Evolutionary conservation across 805 yeast species (phyloP), one percentile per base, ranked within the genome.

Genomic region (Kregervanrija fluxuum): DNA sequence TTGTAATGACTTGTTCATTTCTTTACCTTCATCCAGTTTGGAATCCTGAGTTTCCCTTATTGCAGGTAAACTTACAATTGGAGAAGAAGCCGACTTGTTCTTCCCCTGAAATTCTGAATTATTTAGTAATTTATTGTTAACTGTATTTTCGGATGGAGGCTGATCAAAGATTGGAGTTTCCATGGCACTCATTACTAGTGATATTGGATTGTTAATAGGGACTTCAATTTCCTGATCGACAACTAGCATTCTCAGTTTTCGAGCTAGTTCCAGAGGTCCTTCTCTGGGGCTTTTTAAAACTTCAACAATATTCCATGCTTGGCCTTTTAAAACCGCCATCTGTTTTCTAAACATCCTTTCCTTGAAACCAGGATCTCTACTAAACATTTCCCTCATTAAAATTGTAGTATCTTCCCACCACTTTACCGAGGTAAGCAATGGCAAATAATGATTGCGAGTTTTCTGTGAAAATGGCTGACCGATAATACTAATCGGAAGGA

Each of bases 281-380:
- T 79, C 82, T 16, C 73, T 69, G 1, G 70, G 66, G 31, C 66
- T 63, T 54, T 78, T 78, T 43, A 83, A 59, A 1, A 82, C 71
- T 52, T 84, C 87, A 3, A 82, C 83, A 3, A 83, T 82, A 51
- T 82, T 82, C 64, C 80, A 82, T 0, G 90, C 86, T 56, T 84
- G 90, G 0, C 90, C 91, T 55, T 83, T 83, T 55, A 83, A 54
- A 3, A 84, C 82, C 0, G 85, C 80, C 67, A 82, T 68, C 53
- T 84, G 90, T 47, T 75, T 74, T 30, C 61, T 67, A 79, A 85
- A 84, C 79, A 82, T 72, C 37, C 86, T 62, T 44, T 75, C 77
- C 48, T 74, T 79, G 58, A 80, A 83, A 45, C 81, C 85, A 0
- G 70, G 57, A 54, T 83, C 89, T 35, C 72, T 65, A 40, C 70